phyloP scores from a whole-genome alignment of 2,329 filamentous ascomycete species.

The Alternaria brassicae region DNA sequence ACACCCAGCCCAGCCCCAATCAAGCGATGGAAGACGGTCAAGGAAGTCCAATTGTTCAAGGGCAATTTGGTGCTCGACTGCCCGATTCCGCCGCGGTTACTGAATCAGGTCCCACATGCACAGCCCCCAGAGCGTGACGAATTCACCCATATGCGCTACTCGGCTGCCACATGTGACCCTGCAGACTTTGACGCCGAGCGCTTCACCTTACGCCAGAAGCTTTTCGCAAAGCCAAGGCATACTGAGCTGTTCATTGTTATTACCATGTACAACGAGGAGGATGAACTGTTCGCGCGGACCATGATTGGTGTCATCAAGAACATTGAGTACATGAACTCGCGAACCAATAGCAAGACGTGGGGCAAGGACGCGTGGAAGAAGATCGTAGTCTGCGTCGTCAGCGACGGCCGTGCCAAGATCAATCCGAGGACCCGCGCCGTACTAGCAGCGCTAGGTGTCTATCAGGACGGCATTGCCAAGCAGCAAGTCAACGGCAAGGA shows the following conservation, averaged over 20 bases:
- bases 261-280: conserved; percentile 99
- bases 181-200: conserved; percentile 85
- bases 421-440: conserved; percentile 89
- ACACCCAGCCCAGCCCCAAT: conserved; percentile 68
- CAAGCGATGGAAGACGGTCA: conserved; percentile 96
- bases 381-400: conserved; percentile 97
- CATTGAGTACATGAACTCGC: conserved; percentile 95
- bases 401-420: conserved; percentile 96
- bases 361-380: conserved; percentile 99
- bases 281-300: conserved; percentile 91
- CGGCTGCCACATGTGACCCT: conserved; percentile 93
- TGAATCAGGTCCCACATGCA: conserved; percentile 88
- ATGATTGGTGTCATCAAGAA: conserved; percentile 99
- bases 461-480: conserved; percentile 98
- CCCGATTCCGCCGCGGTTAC: conserved; percentile 84
- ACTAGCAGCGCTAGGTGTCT: conserved; percentile 91
- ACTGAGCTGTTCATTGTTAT: conserved; percentile 96
- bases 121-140: conserved; percentile 80
- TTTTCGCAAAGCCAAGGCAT: conserved; percentile 90
- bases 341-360: conserved; percentile 95
- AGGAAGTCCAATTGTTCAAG: conserved; percentile 95
- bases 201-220: conserved; percentile 87
- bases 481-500: conserved; percentile 97
- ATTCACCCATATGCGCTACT: conserved; percentile 89
- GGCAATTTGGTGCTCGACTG: conserved; percentile 97